Evolutionary conservation across 2,329 filamentous ascomycete species (phyloP), one percentile per base, ranked within the genome.

Genomic region (Fusarium sp.): DNA sequence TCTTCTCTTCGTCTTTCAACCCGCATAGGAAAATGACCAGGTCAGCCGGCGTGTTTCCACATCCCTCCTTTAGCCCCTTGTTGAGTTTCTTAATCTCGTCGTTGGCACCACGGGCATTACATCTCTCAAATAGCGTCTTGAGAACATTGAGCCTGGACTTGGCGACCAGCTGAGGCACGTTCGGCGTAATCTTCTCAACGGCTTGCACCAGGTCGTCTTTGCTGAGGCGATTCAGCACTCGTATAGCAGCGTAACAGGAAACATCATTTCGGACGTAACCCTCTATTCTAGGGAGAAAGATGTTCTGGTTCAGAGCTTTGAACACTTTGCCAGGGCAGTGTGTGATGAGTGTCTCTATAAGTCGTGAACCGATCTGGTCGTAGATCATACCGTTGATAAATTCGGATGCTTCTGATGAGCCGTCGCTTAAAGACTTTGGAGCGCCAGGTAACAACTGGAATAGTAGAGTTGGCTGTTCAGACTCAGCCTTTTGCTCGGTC

Each of bases 351-450:
- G 92, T 94, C 84, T 99, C 96, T 28, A 98, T 87, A 5, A 99
- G 87, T 50, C 96, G 92, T 8, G 96, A 98, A 22, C 96, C 96
- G 58, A 98, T 92, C 4, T 93, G 88, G 79, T 98, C 95, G 82
- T 98, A 98, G 32, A 98, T 87, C 80, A 98, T 89, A 63, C 93
- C 91, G 78, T 93, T 95, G 80, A 98, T 89, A 80, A 98, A 98
- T 22, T 88, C 86, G 17, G 90, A 88, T 8, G 93, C 93, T 55
- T 91, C 92, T 39, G 94, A 93, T 4, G 90, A 90, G 22, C 90
- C 90, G 71, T 96, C 92, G 36, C 88, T 88, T 26, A 97, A 89
- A 0, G 93, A 91, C 57, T 93, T 82, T 3, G 89, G 89, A 0
- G 88, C 94, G 57, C 93, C 95, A 0, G 95, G 95, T 3, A 98